phyloP scores from a whole-genome alignment of 352 stramenopile genomes.

The Phytopythium aichiense region DNA sequence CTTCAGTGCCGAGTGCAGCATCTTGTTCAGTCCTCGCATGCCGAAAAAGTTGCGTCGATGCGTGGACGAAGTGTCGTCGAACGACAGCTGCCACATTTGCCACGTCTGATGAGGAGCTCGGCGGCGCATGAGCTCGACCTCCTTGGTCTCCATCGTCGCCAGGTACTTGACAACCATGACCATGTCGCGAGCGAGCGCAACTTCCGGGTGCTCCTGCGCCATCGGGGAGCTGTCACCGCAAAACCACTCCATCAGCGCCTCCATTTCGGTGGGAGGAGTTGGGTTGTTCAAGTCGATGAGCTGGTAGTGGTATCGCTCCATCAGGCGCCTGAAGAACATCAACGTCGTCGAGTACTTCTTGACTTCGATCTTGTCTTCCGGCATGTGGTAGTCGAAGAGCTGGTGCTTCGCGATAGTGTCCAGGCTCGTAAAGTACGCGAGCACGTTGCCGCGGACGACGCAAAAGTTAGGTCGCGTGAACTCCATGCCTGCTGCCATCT shows the following conservation, averaged over 20 bases:
- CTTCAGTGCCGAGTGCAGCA: slow-evolving; percentile 63
- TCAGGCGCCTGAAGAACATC: slow-evolving; percentile 82
- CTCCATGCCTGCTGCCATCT: slow-evolving; percentile 79
- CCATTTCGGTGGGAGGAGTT: slow-evolving; percentile 86
- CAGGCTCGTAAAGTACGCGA: slow-evolving; percentile 79
- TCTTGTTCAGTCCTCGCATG: slow-evolving; percentile 57
- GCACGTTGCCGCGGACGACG: slow-evolving; percentile 59
- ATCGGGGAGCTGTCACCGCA: slow-evolving; percentile 72
- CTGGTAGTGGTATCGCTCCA: slow-evolving; percentile 84
- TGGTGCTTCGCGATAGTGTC: slow-evolving; percentile 52
- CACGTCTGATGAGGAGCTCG: slow-evolving; percentile 69
- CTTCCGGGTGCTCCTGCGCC: slow-evolving; percentile 78
- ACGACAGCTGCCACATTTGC: slow-evolving; percentile 89
- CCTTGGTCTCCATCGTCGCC: slow-evolving; percentile 87
- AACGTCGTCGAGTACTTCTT: slow-evolving; percentile 88
- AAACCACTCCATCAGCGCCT: slow-evolving; percentile 90
- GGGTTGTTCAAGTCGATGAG: slow-evolving; percentile 76
- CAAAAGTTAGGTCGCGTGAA: slow-evolving; percentile 76
- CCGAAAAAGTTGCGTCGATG: slow-evolving; percentile 77
- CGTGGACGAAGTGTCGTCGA: slow-evolving; percentile 77
- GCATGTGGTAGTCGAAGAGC: slow-evolving; percentile 88
- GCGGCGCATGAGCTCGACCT: slow-evolving; percentile 85
- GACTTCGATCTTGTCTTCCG: slow-evolving; percentile 84
- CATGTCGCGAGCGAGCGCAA: slow-evolving; percentile 70
- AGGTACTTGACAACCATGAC: slow-evolving; percentile 88